Evolutionary conservation across 2,329 filamentous ascomycete genomes (phyloP).

Genomic region (Phaeoacremonium minimum): DNA sequence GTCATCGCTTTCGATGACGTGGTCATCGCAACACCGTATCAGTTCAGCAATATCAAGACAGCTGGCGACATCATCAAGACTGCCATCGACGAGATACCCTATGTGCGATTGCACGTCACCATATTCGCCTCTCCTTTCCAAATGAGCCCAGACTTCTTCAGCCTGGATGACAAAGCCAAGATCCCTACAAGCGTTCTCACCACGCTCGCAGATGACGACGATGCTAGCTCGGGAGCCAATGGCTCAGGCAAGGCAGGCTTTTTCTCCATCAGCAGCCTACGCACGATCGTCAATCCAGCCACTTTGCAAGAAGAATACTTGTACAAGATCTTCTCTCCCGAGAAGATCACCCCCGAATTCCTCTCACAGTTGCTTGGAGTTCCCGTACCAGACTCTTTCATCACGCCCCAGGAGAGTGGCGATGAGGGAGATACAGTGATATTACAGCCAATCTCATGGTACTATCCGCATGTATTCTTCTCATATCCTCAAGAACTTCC

Average conservation of each 20-base stretch:
- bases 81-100: slow-evolving; percentile 74
- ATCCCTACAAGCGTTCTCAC: slow-evolving; percentile 78
- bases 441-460: slow-evolving; percentile 65
- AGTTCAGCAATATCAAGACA: slow-evolving; percentile 67
- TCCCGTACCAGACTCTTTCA: slow-evolving; percentile 37
- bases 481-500: slow-evolving; percentile 85
- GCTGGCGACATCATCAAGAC: slow-evolving; percentile 64
- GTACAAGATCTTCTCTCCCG: slow-evolving; percentile 63
- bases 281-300: slow-evolving; percentile 56
- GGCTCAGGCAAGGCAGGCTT: slow-evolving; percentile 73
- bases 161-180: slow-evolving; percentile 47
- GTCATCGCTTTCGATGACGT: slow-evolving; percentile 68
- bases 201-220: slow-evolving; percentile 62
- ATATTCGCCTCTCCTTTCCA: slow-evolving; percentile 74
- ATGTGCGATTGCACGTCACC: slow-evolving; percentile 83
- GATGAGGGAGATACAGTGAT: slow-evolving; percentile 27
- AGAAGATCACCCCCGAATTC: slow-evolving; percentile 46
- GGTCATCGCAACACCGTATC: slow-evolving; percentile 77
- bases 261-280: slow-evolving; percentile 78
- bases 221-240: slow-evolving; percentile 40
- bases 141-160: slow-evolving; percentile 72
- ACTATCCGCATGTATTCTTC: slow-evolving; percentile 71
- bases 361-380: slow-evolving; percentile 47
- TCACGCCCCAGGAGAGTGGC: slow-evolving; percentile 13
- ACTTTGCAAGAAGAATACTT: slow-evolving; percentile 50